A percentile compares a stretch with the other conserved stretches of the same genome.
Evolutionary conservation across 2,329 filamentous ascomycete genomes (phyloP).

Genomic region (Torrubiella hemipterigena): DNA sequence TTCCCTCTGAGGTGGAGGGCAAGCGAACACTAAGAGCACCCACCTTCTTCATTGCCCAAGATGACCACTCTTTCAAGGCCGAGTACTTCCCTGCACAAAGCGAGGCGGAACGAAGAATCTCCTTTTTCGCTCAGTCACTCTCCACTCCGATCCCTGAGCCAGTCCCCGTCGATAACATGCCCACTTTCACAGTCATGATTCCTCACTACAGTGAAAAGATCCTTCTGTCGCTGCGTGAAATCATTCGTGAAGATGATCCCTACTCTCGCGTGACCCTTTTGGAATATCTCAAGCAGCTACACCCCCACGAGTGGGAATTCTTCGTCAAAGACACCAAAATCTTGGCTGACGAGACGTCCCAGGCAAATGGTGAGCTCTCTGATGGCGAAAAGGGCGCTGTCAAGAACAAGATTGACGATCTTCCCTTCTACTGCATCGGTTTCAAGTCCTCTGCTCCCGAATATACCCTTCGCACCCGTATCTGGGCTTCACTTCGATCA

Average conservation of each 20-base stretch:
- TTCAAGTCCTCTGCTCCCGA: constrained; percentile 99
- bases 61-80: constrained; percentile 99
- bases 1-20: constrained; percentile 95
- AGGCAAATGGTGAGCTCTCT: constrained; percentile 13
- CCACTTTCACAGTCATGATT: constrained; percentile 95
- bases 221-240: constrained; percentile 85
- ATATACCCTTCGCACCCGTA: constrained; percentile 93
- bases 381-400: constrained; percentile 78
- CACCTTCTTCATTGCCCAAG: constrained; percentile 97
- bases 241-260: constrained; percentile 96
- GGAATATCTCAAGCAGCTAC: constrained; percentile 95
- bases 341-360: constrained; percentile 65
- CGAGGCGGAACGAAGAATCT: constrained; percentile 94
- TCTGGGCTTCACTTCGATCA: constrained; percentile 95
- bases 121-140: constrained; percentile 95
- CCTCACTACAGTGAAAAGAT: constrained; percentile 99
- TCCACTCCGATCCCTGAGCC: constrained; percentile 96
- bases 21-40: constrained; percentile 92
- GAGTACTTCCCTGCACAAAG: constrained; percentile 94
- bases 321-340: constrained; percentile 99
- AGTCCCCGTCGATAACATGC: constrained; percentile 97
- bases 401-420: constrained; percentile 98
- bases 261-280: constrained; percentile 95
- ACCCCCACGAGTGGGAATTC: constrained; percentile 98
- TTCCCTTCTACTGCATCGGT: constrained; percentile 99